A percentile compares a stretch with the other conserved stretches of the same genome.
Evolutionary conservation across 179 eudicot genomes (phyloP).

Genomic region (Amaranthus tricolor): DNA sequence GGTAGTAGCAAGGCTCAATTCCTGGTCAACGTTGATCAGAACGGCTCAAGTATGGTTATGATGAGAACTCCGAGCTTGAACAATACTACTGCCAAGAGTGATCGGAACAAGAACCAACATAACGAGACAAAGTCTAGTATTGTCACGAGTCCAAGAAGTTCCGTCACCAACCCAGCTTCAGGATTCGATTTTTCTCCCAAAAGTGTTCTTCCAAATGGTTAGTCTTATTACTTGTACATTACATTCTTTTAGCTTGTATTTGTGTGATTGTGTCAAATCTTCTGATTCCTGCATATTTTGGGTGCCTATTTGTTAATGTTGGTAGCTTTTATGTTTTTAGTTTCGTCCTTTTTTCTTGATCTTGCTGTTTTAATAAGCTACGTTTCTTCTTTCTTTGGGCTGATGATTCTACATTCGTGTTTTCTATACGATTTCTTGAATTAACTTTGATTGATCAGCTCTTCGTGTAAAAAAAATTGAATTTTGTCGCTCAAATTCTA

Average conservation of each 20-base stretch:
- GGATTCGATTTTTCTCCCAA: conserved; percentile 44
- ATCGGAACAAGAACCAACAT: neutral
- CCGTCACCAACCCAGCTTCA: conserved; percentile 17
- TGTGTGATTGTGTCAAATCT: neutral
- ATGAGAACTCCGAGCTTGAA: conserved; percentile 1
- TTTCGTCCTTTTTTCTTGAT: neutral
- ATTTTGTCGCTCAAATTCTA: neutral
- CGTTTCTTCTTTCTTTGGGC: too few species aligned
- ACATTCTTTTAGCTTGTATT: neutral
- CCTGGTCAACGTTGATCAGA: conserved; percentile 1
- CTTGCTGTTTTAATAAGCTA: neutral
- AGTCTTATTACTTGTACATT: neutral
- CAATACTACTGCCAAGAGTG: neutral
- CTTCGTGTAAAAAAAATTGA: neutral
- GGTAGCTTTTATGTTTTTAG: neutral
- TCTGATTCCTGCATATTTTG: neutral
- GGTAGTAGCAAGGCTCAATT: conserved; percentile 2
- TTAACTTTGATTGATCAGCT: neutral
- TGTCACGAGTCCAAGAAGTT: conserved; percentile 17
- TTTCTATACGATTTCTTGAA: neutral
- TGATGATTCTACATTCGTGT: neutral
- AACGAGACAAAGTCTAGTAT: conserved; percentile 7
- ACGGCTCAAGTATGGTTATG: conserved; percentile 11
- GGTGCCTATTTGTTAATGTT: neutral
- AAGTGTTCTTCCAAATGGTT: conserved; percentile 46